Conservation (phyloP, 768 basidiomycete species). For the Termitomyces sp. region DNA sequence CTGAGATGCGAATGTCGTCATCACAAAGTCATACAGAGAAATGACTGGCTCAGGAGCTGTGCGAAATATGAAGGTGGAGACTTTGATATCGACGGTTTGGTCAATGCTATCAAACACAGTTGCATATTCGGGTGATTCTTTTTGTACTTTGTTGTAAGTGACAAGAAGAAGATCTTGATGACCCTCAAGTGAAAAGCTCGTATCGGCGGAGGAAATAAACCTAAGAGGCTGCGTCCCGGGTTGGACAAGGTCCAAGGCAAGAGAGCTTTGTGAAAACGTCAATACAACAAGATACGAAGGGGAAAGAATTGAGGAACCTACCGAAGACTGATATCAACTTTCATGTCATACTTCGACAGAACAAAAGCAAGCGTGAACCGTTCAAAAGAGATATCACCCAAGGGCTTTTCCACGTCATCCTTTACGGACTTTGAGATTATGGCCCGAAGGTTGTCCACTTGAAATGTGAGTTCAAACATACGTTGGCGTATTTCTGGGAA, state of each 20-base stretch:
- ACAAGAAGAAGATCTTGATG: conserved; percentile 73
- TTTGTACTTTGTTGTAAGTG: conserved; percentile 76
- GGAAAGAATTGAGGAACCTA: conserved; percentile 26
- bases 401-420: conserved; percentile 61
- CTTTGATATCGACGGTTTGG: conserved; percentile 79
- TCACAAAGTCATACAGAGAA: conserved; percentile 92
- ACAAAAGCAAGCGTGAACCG: conserved; percentile 74
- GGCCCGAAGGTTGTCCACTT: conserved; percentile 79
- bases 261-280: conserved; percentile 43
- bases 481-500: conserved; percentile 47
- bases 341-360: conserved; percentile 82
- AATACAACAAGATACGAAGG: not conserved
- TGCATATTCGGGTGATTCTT: conserved; percentile 80
- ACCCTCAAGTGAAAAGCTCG: conserved; percentile 26
- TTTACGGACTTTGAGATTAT: conserved; percentile 68
- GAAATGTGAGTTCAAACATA: conserved; percentile 82
- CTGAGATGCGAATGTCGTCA: conserved; percentile 74
- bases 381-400: conserved; percentile 79
- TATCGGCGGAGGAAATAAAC: conserved; percentile 61
- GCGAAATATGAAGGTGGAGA: conserved; percentile 89
- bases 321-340: conserved; percentile 79
- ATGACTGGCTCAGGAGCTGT: conserved; percentile 90
- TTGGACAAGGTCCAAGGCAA: conserved; percentile 74
- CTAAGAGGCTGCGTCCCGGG: conserved; percentile 44
- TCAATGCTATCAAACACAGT: conserved; percentile 80